Evolutionary conservation across 2,329 filamentous ascomycete species (phyloP).

Genomic region (Clonostachys rosea): DNA sequence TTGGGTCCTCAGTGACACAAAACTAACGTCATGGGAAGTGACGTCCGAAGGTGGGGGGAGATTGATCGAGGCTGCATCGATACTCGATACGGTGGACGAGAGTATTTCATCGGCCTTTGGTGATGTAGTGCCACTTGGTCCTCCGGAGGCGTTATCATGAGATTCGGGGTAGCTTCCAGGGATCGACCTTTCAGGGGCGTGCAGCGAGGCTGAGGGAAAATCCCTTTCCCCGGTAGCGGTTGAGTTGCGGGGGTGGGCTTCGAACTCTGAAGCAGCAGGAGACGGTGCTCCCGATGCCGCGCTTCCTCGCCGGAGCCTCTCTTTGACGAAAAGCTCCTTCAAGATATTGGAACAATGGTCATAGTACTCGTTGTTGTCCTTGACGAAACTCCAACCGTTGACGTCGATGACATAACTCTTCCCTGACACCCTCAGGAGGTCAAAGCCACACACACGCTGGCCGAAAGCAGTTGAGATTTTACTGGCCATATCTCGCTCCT

Average conservation of each 20-base stretch:
- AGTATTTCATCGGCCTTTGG: slow-evolving; percentile 21
- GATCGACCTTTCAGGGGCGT: slow-evolving; percentile 8
- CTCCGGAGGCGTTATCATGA: neutral
- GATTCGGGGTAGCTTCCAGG: slow-evolving; percentile 9
- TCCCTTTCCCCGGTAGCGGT: slow-evolving; percentile 34
- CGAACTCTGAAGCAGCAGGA: slow-evolving; percentile 36
- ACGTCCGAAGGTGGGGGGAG: slow-evolving; percentile 24
- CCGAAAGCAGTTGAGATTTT: slow-evolving; percentile 91
- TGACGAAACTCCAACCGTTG: slow-evolving; percentile 99
- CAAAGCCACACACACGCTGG: slow-evolving; percentile 93
- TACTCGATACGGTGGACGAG: slow-evolving; percentile 26
- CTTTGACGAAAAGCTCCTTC: slow-evolving; percentile 80
- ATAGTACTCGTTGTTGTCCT: slow-evolving; percentile 98
- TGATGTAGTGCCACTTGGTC: slow-evolving; percentile 19
- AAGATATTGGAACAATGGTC: slow-evolving; percentile 84
- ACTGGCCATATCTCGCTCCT: slow-evolving; percentile 81
- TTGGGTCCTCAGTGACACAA: too few species aligned
- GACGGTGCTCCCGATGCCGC: slow-evolving; percentile 51
- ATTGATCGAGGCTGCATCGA: slow-evolving; percentile 22
- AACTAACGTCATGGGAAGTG: slow-evolving; percentile 11
- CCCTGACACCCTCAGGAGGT: slow-evolving; percentile 80
- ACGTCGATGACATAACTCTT: slow-evolving; percentile 98
- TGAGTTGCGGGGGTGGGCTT: slow-evolving; percentile 27
- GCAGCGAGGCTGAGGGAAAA: slow-evolving; percentile 9
- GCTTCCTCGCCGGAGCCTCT: slow-evolving; percentile 63